Percentiles rank a stretch among this genome's conserved stretches.
Conservation (phyloP, 1,284 basidiomycete species). For the Hymenochaete sp. region DNA sequence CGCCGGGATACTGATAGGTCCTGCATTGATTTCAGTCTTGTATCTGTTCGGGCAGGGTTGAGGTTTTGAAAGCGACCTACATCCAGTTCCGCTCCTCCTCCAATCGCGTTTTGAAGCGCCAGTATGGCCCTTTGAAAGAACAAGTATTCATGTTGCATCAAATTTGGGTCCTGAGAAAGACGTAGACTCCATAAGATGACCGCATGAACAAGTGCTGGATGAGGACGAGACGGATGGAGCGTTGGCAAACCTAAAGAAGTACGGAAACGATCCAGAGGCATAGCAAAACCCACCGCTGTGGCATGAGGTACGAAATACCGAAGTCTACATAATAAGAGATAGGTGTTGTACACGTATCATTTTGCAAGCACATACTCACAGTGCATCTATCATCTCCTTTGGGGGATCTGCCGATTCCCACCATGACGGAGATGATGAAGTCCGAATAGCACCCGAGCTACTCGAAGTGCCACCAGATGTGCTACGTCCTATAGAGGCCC, state of each 20-base stretch:
- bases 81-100: constrained; percentile 29
- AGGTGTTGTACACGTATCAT: not conserved
- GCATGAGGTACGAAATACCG: constrained; percentile 20
- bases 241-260: constrained; percentile 22
- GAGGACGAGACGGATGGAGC: constrained; percentile 34
- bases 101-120: constrained; percentile 27
- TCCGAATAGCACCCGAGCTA: not conserved
- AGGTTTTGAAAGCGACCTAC: not conserved
- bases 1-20: not conserved
- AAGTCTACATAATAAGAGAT: constrained; percentile 6
- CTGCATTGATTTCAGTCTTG: not conserved
- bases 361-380: constrained; percentile 17
- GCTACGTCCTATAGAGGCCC: not conserved
- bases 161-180: constrained; percentile 26
- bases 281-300: constrained; percentile 28
- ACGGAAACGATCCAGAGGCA: constrained; percentile 26
- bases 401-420: constrained; percentile 19
- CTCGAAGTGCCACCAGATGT: not conserved
- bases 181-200: constrained; percentile 42
- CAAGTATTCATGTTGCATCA: constrained; percentile 27
- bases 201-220: constrained; percentile 38
- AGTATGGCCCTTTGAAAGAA: constrained; percentile 38
- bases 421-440: constrained; percentile 10
- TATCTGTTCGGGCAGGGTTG: not conserved
- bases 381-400: constrained; percentile 9